Evolutionary conservation across 208 protist genomes (phyloP).

Genomic region (Trypanosomatidae sp.): DNA sequence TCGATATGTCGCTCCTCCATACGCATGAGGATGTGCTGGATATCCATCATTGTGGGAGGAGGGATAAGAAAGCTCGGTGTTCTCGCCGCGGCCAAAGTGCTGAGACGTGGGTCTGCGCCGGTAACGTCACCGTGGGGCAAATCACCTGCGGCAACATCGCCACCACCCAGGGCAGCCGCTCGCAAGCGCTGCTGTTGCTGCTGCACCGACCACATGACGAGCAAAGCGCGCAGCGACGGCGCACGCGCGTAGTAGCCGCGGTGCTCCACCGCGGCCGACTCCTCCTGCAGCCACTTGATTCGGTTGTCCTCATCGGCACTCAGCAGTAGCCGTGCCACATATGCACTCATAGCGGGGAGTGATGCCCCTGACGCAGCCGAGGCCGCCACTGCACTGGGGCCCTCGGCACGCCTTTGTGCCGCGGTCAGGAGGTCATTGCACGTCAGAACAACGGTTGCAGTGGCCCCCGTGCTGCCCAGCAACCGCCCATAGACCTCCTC

Average conservation of each 20-base stretch:
- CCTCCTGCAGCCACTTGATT: conserved; percentile 75
- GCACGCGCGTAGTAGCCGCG: conserved; percentile 54
- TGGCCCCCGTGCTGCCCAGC: conserved; percentile 12
- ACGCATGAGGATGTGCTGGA: conserved; percentile 38
- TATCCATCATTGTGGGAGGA: conserved; percentile 25
- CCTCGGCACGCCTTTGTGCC: conserved; percentile 4
- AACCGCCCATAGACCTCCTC: conserved; percentile 29
- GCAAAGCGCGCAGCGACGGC: conserved; percentile 74
- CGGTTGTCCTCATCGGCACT: conserved; percentile 74
- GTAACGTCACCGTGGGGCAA: not conserved
- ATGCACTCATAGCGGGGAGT: conserved; percentile 2
- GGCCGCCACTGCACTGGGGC: not conserved
- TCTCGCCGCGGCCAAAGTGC: conserved; percentile 1
- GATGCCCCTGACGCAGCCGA: not conserved
- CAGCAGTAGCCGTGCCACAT: conserved; percentile 54
- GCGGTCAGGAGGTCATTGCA: conserved; percentile 19
- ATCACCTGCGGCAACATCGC: not conserved
- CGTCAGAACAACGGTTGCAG: conserved; percentile 9
- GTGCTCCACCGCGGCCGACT: conserved; percentile 31
- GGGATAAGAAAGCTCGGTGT: conserved; percentile 16
- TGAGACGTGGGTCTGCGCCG: conserved; percentile 12
- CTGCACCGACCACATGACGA: conserved; percentile 49
- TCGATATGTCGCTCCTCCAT: conserved; percentile 40
- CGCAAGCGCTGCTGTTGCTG: conserved; percentile 17
- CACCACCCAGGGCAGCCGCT: conserved; percentile 5